Conservation (phyloP, 2,329 filamentous ascomycete genomes). For the Aspergillus spinulosporus region DNA sequence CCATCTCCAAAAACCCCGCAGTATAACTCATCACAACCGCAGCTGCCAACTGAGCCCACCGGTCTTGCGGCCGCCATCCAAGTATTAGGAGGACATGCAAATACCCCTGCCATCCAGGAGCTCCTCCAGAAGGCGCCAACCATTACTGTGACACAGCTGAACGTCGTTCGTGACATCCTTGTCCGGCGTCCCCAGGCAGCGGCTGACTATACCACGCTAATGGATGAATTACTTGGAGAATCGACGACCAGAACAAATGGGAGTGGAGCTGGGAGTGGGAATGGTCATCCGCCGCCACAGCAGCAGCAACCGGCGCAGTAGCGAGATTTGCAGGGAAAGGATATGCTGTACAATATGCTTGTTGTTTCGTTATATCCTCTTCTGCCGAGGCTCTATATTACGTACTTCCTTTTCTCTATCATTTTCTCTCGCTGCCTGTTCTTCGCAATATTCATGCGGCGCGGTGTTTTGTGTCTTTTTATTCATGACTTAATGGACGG, state of each 20-base stretch:
- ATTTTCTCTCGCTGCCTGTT: background rate
- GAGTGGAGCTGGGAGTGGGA: slow-evolving; percentile 28
- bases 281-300: slow-evolving; percentile 20
- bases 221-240: slow-evolving; percentile 42
- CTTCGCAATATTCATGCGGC: no score
- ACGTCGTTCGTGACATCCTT: slow-evolving; percentile 69
- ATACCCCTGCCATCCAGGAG: slow-evolving; percentile 66
- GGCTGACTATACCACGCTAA: slow-evolving; percentile 54
- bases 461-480: slow-evolving; percentile 16
- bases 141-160: slow-evolving; percentile 71
- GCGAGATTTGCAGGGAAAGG: background rate
- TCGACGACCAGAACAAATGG: slow-evolving; percentile 32
- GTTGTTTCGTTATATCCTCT: background rate
- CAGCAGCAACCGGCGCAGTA: slow-evolving; percentile 13
- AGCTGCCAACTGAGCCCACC: slow-evolving; percentile 23
- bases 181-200: slow-evolving; percentile 65
- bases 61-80: slow-evolving; percentile 62
- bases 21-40: slow-evolving; percentile 29
- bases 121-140: slow-evolving; percentile 67
- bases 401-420: background rate
- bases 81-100: slow-evolving; percentile 64
- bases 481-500: slow-evolving; percentile 3
- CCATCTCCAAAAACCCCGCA: slow-evolving; percentile 21
- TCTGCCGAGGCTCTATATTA: background rate
- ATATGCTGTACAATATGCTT: slow-evolving; percentile 22